Evolutionary conservation across 257 asterid genomes (phyloP).

Genomic region (Mitragyna speciosa): DNA sequence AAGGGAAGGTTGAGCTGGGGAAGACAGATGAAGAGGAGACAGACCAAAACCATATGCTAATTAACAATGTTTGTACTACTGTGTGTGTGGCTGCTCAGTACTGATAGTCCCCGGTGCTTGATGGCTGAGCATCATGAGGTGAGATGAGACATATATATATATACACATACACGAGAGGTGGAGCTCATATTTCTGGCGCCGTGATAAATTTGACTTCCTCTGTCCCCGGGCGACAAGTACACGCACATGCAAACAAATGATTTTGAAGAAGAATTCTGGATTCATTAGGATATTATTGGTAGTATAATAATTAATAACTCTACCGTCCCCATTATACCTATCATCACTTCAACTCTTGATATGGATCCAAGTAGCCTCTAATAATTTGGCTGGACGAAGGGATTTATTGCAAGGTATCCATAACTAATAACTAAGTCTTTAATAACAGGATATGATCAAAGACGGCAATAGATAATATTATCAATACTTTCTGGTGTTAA

Average conservation of each 20-base stretch:
- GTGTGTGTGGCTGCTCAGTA: background rate
- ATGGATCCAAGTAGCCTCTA: background rate
- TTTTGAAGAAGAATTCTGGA: background rate
- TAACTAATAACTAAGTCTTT: background rate
- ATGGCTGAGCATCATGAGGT: background rate
- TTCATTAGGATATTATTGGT: background rate
- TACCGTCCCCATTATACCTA: background rate
- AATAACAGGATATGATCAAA: background rate
- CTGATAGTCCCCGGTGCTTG: background rate
- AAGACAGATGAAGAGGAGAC: background rate
- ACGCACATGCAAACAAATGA: background rate
- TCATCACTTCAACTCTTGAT: background rate
- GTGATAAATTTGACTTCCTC: slow-evolving; percentile 15
- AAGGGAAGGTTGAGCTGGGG: background rate
- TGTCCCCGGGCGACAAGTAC: background rate
- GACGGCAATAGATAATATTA: background rate
- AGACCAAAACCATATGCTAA: background rate
- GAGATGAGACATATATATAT: background rate
- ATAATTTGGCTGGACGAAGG: background rate
- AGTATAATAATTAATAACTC: background rate
- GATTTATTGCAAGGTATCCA: background rate
- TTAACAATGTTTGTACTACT: too few species aligned
- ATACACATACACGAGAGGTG: background rate
- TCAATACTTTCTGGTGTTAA: background rate
- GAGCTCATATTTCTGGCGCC: slow-evolving; percentile 6